phyloP scores from a whole-genome alignment of 345 rosid genomes.

The Cardamine resedifolia region DNA sequence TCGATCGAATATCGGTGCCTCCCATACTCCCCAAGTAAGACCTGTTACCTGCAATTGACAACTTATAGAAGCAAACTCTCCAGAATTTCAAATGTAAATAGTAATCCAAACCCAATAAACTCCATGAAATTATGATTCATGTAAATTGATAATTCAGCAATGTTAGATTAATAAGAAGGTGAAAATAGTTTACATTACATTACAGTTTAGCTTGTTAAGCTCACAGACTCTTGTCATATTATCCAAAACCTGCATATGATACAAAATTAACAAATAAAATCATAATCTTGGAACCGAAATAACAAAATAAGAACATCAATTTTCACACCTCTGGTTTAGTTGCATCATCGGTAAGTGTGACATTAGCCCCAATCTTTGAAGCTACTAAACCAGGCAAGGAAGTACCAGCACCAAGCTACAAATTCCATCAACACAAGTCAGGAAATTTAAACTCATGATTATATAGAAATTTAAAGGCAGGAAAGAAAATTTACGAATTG shows the following conservation, averaged over 20 bases:
- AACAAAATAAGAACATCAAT: not conserved
- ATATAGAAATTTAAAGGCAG: too few species aligned
- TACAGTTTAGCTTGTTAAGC: conserved; percentile 57
- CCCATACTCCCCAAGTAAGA: conserved; percentile 90
- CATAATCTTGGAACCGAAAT: conserved; percentile 2
- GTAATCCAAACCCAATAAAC: too few species aligned
- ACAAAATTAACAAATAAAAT: not conserved
- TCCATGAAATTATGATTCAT: not conserved
- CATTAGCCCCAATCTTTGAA: conserved; percentile 73
- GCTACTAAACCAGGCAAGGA: conserved; percentile 56
- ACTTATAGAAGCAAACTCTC: conserved; percentile 4
- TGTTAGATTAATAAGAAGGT: not conserved
- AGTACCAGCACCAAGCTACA: conserved; percentile 81
- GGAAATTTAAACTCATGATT: too few species aligned
- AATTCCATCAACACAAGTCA: conserved; percentile 16
- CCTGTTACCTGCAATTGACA: conserved; percentile 54
- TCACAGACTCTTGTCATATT: conserved; percentile 68
- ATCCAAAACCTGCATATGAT: conserved; percentile 65
- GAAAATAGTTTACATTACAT: conserved; percentile 43
- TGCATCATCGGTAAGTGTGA: conserved; percentile 58
- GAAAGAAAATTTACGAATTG: too few species aligned
- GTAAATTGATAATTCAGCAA: too few species aligned
- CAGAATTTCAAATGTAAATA: too few species aligned
- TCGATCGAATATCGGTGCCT: conserved; percentile 56
- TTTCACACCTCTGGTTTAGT: conserved; percentile 56